phyloP scores from a whole-genome alignment of 2,329 filamentous ascomycete species.

The Ilyonectria sp. region DNA sequence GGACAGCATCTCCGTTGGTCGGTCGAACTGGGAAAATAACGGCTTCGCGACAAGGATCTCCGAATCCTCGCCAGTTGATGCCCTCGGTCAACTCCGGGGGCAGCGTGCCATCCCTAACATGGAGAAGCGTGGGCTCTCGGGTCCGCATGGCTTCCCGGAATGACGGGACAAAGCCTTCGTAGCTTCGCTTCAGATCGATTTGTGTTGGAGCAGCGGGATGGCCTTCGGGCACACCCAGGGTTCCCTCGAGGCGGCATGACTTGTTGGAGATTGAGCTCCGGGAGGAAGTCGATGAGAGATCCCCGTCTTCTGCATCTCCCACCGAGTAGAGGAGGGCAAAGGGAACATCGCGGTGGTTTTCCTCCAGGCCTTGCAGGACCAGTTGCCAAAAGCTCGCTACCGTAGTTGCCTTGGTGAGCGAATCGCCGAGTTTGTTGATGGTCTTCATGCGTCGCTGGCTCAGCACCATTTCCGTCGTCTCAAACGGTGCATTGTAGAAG shows the following conservation, averaged over 20 bases:
- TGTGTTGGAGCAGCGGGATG: constrained; percentile 52
- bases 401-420: constrained; percentile 50
- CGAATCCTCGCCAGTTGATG: constrained; percentile 73
- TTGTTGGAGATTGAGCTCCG: constrained; percentile 55
- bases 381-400: constrained; percentile 55
- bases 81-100: constrained; percentile 71
- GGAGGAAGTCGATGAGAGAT: constrained; percentile 52
- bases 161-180: constrained; percentile 53
- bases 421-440: constrained; percentile 52
- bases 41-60: constrained; percentile 72
- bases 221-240: constrained; percentile 53
- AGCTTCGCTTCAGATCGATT: constrained; percentile 54
- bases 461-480: constrained; percentile 54
- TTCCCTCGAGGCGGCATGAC: constrained; percentile 54
- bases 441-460: constrained; percentile 53
- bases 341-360: constrained; percentile 56
- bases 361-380: constrained; percentile 51
- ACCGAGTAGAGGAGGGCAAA: constrained; percentile 60
- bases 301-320: constrained; percentile 54
- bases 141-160: constrained; percentile 57
- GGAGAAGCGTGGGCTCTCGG: constrained; percentile 54
- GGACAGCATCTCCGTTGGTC: constrained; percentile 73
- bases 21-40: constrained; percentile 78
- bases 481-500: constrained; percentile 58
- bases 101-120: constrained; percentile 64